Evolutionary conservation across 495 filamentous ascomycete genomes (phyloP).

Genomic region (Daldinia concentrica): DNA sequence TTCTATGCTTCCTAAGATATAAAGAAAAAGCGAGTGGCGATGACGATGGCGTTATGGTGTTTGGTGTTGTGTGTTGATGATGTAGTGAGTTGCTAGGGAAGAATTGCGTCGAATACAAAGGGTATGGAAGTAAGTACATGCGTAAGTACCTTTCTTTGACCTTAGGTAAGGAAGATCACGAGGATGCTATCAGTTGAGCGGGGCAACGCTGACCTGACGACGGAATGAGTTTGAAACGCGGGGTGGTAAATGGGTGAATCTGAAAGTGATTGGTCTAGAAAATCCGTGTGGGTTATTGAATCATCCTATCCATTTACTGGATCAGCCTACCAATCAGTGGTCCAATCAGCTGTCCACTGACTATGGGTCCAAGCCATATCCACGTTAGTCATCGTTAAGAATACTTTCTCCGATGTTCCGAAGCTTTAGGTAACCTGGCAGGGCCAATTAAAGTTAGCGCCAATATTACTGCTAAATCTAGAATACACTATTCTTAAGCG

Average conservation of each 20-base stretch:
- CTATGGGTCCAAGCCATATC: background rate
- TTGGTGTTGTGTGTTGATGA: constrained; percentile 11
- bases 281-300: background rate
- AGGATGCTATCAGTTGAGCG: constrained; percentile 38
- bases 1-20: background rate
- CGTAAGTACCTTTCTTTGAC: constrained; percentile 27
- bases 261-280: background rate
- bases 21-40: background rate
- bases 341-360: background rate
- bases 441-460: background rate
- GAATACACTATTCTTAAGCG: constrained; percentile 7
- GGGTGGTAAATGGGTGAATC: constrained; percentile 18
- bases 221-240: constrained; percentile 31
- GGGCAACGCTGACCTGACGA: constrained; percentile 29
- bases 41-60: background rate
- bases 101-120: constrained; percentile 17
- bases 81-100: constrained; percentile 11
- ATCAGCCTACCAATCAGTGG: background rate
- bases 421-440: background rate
- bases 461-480: background rate
- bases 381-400: background rate
- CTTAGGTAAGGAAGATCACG: constrained; percentile 40
- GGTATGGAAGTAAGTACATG: background rate
- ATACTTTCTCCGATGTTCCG: constrained; percentile 1
- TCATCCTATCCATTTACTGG: background rate